These are phyloP conservation scores for Coemansia sp. DNA, from an alignment of 192 early-diverging fungal genomes.

Conservation along the genomic window DNA sequence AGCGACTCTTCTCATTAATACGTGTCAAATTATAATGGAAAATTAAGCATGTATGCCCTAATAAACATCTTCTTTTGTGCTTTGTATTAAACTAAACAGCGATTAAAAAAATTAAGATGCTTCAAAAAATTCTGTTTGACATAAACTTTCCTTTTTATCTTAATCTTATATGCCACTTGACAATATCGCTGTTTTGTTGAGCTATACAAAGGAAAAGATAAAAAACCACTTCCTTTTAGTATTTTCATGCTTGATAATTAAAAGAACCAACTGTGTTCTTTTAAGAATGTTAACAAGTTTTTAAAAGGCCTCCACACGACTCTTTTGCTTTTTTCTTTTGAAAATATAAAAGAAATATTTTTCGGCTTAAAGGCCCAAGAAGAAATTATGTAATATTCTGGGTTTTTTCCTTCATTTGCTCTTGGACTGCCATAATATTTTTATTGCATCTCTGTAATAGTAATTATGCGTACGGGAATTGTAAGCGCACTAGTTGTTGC, in stretches of 20 bases:
- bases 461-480: not conserved
- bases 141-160: too few species aligned
- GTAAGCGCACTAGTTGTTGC: not conserved
- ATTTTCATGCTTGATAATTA: not conserved
- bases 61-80: not conserved
- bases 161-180: too few species aligned
- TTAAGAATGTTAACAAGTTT: not conserved
- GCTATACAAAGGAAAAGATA: too few species aligned
- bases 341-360: too few species aligned
- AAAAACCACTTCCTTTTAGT: not conserved
- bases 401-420: not conserved
- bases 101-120: not conserved
- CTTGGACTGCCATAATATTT: not conserved
- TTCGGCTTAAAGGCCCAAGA: not conserved
- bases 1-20: not conserved
- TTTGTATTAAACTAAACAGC: not conserved
- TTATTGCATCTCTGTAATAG: not conserved
- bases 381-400: not conserved
- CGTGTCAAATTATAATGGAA: not conserved
- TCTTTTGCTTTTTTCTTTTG: not conserved
- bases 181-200: too few species aligned
- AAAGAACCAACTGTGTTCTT: not conserved
- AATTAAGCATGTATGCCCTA: not conserved
- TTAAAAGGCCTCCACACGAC: not conserved
- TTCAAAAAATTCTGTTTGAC: not conserved